A percentile compares a stretch with the other conserved stretches of the same genome.
Conservation (phyloP, 2,329 filamentous ascomycete species). For the Talaromyces sp. region DNA sequence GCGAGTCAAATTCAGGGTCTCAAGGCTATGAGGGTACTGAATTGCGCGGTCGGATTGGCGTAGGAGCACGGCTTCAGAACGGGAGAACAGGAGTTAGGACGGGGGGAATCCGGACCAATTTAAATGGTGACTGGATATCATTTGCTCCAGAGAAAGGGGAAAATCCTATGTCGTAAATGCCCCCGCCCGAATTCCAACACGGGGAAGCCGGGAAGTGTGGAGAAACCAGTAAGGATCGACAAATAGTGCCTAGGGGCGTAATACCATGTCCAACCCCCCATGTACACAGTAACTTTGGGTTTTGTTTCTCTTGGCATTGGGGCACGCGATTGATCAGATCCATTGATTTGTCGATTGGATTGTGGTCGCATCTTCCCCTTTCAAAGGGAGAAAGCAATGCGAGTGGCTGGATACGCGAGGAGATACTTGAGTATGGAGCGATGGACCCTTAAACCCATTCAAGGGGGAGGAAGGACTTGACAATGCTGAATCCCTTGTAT, state of each 20-base stretch:
- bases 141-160: neutral
- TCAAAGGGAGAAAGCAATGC: conserved; percentile 3
- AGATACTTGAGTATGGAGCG: conserved; percentile 1
- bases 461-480: neutral
- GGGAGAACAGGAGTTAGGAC: neutral
- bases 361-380: neutral
- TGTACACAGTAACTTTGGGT: neutral
- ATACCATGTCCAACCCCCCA: neutral
- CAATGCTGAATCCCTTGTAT: neutral
- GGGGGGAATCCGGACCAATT: neutral
- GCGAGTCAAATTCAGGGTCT: neutral
- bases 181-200: neutral
- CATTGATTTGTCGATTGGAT: conserved; percentile 3
- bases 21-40: neutral
- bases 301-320: neutral
- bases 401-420: conserved; percentile 12
- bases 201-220: conserved; percentile 8
- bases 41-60: neutral
- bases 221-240: conserved; percentile 13
- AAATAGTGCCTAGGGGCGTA: conserved; percentile 7
- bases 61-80: neutral
- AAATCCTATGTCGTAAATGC: conserved; percentile 1
- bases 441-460: neutral
- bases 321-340: neutral
- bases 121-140: neutral